Evolutionary conservation across 139 green algal species (phyloP).

Genomic region (Asterochloris erici): DNA sequence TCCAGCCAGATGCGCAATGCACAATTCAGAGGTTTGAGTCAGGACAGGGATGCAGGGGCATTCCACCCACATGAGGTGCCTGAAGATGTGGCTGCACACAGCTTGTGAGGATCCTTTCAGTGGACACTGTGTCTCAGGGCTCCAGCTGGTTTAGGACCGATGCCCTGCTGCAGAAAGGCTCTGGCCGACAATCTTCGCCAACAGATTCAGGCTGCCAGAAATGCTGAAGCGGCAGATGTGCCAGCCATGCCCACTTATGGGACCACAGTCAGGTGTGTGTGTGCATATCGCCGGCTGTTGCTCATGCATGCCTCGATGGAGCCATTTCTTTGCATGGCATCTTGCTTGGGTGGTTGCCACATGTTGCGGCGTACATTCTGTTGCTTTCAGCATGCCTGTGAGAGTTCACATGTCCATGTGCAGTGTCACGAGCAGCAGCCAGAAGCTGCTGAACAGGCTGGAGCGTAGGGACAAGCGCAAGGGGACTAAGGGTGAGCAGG

Average conservation of each 20-base stretch:
- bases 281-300: background rate
- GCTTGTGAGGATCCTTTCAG: background rate
- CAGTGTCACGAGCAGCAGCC: constrained; percentile 25
- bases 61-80: background rate
- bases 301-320: background rate
- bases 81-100: background rate
- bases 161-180: constrained; percentile 28
- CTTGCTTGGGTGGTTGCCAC: background rate
- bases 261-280: constrained; percentile 37
- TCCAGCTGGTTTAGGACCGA: background rate
- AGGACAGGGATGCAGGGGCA: background rate
- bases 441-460: constrained; percentile 65
- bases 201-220: constrained; percentile 21
- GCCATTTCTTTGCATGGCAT: background rate
- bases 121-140: background rate
- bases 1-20: background rate
- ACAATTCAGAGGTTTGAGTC: background rate
- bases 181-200: constrained; percentile 27
- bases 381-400: background rate
- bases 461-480: constrained; percentile 64
- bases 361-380: too few relatives aligned
- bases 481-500: background rate
- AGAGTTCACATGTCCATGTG: constrained; percentile 5
- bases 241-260: constrained; percentile 36
- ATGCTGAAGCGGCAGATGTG: constrained; percentile 30